phyloP scores from a whole-genome alignment of 768 basidiomycete genomes.

The Mycena venus region DNA sequence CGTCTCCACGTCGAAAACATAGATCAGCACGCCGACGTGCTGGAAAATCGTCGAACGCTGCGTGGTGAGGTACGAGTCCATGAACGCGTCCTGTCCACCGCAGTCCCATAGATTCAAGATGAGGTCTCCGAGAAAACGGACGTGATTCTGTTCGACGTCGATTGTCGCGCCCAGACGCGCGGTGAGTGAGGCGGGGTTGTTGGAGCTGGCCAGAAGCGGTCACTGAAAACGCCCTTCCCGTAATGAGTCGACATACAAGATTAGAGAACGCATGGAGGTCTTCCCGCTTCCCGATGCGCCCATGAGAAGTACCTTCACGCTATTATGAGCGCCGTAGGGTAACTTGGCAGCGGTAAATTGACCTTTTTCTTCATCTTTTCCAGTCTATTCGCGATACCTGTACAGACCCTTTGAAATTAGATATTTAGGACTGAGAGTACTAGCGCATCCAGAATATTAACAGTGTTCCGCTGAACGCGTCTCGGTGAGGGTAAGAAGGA shows the following conservation, averaged over 20 bases:
- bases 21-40: constrained; percentile 97
- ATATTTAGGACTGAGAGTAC: background rate
- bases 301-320: constrained; percentile 91
- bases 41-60: constrained; percentile 96
- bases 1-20: constrained; percentile 96
- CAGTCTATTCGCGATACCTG: background rate
- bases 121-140: constrained; percentile 96
- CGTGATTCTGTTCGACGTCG: constrained; percentile 97
- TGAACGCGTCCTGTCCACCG: constrained; percentile 97
- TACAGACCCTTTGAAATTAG: background rate
- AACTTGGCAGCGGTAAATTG: constrained; percentile 29
- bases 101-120: constrained; percentile 99
- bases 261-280: constrained; percentile 99
- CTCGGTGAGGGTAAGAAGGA: background rate
- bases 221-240: background rate
- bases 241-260: constrained; percentile 78
- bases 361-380: constrained; percentile 75
- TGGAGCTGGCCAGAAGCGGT: constrained; percentile 77
- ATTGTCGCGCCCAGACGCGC: constrained; percentile 95
- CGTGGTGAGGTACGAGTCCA: constrained; percentile 94
- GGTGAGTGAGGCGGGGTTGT: constrained; percentile 93
- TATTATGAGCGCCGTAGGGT: background rate
- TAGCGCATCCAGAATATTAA: background rate
- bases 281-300: constrained; percentile 95
- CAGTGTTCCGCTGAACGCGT: background rate